Percentiles rank a stretch among this genome's conserved stretches.
Conservation (phyloP, 805 yeast genomes). For the Starmerella stigmatis region DNA sequence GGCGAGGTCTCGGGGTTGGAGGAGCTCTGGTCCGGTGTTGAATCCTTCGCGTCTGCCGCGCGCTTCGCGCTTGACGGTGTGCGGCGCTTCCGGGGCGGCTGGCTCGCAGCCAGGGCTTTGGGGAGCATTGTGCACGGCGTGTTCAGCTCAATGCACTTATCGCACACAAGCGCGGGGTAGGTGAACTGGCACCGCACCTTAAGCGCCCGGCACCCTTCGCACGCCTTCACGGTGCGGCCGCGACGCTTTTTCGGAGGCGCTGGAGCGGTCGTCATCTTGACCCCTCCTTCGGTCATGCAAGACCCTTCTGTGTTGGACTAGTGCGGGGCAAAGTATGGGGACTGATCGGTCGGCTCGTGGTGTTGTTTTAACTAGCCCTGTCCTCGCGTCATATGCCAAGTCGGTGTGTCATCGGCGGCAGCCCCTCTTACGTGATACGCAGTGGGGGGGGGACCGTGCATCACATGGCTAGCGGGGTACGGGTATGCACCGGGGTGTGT, state of each 20-base stretch:
- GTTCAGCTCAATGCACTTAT: slow-evolving; percentile 17
- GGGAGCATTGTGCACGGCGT: slow-evolving; percentile 14
- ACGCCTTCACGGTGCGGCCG: slow-evolving; percentile 18
- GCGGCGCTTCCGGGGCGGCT: not conserved
- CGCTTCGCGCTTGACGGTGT: not conserved
- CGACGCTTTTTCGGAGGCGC: slow-evolving; percentile 3
- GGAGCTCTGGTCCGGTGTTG: not conserved
- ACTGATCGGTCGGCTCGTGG: not conserved
- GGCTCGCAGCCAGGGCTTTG: not conserved
- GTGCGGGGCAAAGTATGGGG: not conserved
- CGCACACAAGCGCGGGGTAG: slow-evolving; percentile 13
- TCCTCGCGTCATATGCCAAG: no score
- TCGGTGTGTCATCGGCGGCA: no score
- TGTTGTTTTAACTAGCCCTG: no score
- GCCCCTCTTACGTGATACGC: no score
- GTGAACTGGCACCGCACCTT: slow-evolving; percentile 19
- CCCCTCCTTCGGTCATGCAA: not conserved
- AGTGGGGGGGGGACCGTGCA: no score
- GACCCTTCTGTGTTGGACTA: not conserved
- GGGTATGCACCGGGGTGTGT: no score
- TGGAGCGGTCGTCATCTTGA: not conserved
- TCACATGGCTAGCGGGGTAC: no score
- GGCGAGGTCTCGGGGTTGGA: not conserved
- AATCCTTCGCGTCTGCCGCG: not conserved
- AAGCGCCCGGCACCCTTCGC: slow-evolving; percentile 19